Conservation (phyloP, 2,329 filamentous ascomycete species). For the Aspergillus clavatus region DNA sequence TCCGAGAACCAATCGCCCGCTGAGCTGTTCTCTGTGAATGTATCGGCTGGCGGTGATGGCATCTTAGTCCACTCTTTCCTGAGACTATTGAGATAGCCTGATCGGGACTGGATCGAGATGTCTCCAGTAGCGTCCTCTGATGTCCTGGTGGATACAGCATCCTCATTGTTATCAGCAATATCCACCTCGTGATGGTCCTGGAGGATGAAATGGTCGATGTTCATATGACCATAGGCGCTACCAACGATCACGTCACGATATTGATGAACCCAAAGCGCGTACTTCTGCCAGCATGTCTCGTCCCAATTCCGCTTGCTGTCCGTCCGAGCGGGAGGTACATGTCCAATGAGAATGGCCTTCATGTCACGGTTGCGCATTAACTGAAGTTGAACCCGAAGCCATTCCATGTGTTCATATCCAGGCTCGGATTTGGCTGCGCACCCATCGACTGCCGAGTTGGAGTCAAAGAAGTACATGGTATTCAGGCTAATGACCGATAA, state of each 20-base stretch:
- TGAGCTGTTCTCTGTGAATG: conserved; percentile 12
- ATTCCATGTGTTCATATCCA: conserved; percentile 92
- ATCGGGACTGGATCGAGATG: conserved; percentile 62
- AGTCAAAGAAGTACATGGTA: conserved; percentile 91
- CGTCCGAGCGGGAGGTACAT: conserved; percentile 87
- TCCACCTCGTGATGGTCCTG: conserved; percentile 78
- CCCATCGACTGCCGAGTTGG: conserved; percentile 89
- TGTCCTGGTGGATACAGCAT: conserved; percentile 15
- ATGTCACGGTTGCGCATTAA: conserved; percentile 76
- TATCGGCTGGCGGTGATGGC: conserved; percentile 48
- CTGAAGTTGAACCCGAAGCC: conserved; percentile 84
- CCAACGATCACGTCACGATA: conserved; percentile 85
- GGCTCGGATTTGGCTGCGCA: conserved; percentile 75
- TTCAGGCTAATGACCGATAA: conserved; percentile 92
- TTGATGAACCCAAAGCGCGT: conserved; percentile 81
- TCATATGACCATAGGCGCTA: conserved; percentile 90
- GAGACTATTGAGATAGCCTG: conserved; percentile 74
- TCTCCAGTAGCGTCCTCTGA: conserved; percentile 36
- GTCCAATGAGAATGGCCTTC: conserved; percentile 91
- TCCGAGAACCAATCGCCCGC: conserved; percentile 9
- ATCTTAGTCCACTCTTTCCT: conserved; percentile 72
- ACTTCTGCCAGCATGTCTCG: conserved; percentile 97
- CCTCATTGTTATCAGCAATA: conserved; percentile 42
- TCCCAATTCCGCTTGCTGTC: conserved; percentile 85
- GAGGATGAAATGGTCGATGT: conserved; percentile 93